Percentiles rank a stretch among this genome's conserved stretches.
Conservation (phyloP, 2,329 filamentous ascomycete species). For the Beauveria rudraprayagi region DNA sequence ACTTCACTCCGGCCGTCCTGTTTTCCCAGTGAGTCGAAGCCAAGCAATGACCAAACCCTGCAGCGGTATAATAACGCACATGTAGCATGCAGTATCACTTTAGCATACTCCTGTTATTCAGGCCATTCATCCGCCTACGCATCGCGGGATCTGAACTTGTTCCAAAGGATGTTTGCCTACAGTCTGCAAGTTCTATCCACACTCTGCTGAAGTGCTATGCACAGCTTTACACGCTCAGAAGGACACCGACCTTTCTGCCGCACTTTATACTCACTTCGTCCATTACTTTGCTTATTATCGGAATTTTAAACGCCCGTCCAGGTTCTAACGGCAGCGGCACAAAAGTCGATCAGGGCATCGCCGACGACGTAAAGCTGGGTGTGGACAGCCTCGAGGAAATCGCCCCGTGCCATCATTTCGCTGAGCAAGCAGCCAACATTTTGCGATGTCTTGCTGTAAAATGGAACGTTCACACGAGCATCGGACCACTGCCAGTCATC, state of each 20-base stretch:
- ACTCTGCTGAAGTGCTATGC: slow-evolving; percentile 47
- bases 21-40: slow-evolving; percentile 57
- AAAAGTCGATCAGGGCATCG: slow-evolving; percentile 29
- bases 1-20: slow-evolving; percentile 65
- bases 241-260: slow-evolving; percentile 52
- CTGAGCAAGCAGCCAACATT: slow-evolving; percentile 53
- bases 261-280: slow-evolving; percentile 52
- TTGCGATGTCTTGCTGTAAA: slow-evolving; percentile 37
- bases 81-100: slow-evolving; percentile 62
- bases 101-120: slow-evolving; percentile 61
- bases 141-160: slow-evolving; percentile 55
- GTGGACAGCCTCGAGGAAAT: slow-evolving; percentile 52
- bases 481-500: neutral
- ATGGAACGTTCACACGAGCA: neutral
- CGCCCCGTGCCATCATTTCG: slow-evolving; percentile 52
- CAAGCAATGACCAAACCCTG: neutral
- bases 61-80: neutral
- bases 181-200: slow-evolving; percentile 52
- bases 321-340: slow-evolving; percentile 24
- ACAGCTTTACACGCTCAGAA: slow-evolving; percentile 48
- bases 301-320: slow-evolving; percentile 23
- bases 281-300: slow-evolving; percentile 51
- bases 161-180: slow-evolving; percentile 57
- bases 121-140: slow-evolving; percentile 58
- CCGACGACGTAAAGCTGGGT: slow-evolving; percentile 41